Base-by-base conservation (phyloP, 163 green algal genomes). In the Prototheca wickerhamii region DNA sequence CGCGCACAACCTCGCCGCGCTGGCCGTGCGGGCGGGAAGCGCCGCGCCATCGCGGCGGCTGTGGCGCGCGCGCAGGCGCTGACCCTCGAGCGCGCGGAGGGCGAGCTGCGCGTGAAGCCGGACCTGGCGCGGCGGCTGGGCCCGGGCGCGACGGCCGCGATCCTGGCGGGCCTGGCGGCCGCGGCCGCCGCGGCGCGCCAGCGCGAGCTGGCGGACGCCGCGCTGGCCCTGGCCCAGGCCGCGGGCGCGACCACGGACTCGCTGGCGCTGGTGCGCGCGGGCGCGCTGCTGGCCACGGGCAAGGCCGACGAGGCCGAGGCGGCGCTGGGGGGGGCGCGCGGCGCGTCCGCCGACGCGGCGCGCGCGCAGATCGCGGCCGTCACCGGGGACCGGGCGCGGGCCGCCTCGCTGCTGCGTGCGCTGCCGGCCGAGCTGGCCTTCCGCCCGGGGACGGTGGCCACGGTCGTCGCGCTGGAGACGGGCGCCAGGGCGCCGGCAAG, bases 41-140 rank as follows among this genome's bases (percentile, higher is more conserved):
- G 55, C 34, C 67, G 59, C 40, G 71, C 56, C 51, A 78, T 49
- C 33, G 64, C 55, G 0, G 81, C 88, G n/a, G 52, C 58, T 12
- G 58, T 88, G 23, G 79, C 80, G 30, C 58, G 63, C 21, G 49
- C 93, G 32, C 87, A 95, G 64, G 73, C 72, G 3, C 71, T 91
- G 51, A 10, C 20, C 12, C 40, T 90, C 30, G 83, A 87, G 40
- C 43, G 35, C n/a, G 29, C 42, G 44, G 67, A 71, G 58, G 73
- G 69, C 7, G 30, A 46, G 18, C 59, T 75, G 21, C 63, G 43
- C 18, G 23, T 86, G 2, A 64, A 62, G 10, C 30, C 44, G 1
- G 63, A 26, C 1, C 67, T 96, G 53, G 80, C 82, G 52, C 51
- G 63, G 5, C 79, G 90, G 23, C 76, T 96, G 63, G 82, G 76